Base-by-base conservation (phyloP, 2,329 filamentous ascomycete species). In the Fonsecaea nubica region DNA sequence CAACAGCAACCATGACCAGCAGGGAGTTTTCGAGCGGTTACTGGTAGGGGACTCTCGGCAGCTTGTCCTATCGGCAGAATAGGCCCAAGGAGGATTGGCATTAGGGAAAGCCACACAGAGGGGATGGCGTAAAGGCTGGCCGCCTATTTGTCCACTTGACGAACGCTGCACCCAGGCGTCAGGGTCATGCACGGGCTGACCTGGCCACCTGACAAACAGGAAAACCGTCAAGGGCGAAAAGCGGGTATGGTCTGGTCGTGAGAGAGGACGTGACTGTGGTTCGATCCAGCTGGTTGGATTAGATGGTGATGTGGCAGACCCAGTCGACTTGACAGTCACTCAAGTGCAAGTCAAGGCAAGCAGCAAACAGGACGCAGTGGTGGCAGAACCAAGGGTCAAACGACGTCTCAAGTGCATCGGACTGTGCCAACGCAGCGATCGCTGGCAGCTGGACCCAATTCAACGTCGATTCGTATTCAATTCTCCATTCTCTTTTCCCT, bases 121-220 rank as follows among this genome's bases (percentile, higher is more conserved):
- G 40, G n/a, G 60, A 42, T 53, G 63, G 63, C 42, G 42, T 36
- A 55, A 53, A 42, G 48, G 30, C 36, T 35, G 32, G 32, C 59
- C 32, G 58, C 48, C 58, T 50, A 64, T 67, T 67, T 62, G 52
- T 35, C 30, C 42, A n/a, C 30, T 55, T 25, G 56, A 35, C 52
- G 25, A 56, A 54, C 15, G 45, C 21, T 25, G 45, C 18, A 50
- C 45, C 45, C 45, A 50, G 45, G 45, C 45, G 5, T 50, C 18
- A 50, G 45, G 40, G 30, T 21, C 59, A 54, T 36, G 58, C 30
- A 40, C 32, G 30, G 40, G 52, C 50, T 54, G 60, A 61, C 63
- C 55, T 60, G 64, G 59, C 67, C 67, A 67, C 58, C 62, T 67
- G 67, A 69, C 62, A 45, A 52, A 25, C 50, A 50, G 13, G 45